Conservation (phyloP, 345 rosid genomes). For the Salix viminalis region DNA sequence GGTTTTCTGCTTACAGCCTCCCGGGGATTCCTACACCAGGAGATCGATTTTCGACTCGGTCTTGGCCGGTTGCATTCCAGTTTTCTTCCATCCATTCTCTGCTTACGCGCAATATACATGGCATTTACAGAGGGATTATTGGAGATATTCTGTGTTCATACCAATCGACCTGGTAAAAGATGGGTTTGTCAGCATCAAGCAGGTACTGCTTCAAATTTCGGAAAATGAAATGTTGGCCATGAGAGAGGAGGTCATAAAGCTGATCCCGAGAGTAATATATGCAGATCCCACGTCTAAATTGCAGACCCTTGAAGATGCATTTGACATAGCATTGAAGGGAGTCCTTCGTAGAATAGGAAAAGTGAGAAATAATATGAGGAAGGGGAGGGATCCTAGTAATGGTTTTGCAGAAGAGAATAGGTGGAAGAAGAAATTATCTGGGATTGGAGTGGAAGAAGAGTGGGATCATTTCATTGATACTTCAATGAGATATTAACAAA, state of each 20-base stretch:
- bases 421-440: conserved; percentile 1
- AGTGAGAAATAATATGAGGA: background rate
- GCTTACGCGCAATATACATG: conserved; percentile 20
- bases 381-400: conserved; percentile 4
- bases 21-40: conserved; percentile 17
- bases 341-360: conserved; percentile 12
- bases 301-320: conserved; percentile 16
- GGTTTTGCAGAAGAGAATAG: conserved; percentile 2
- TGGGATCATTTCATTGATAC: background rate
- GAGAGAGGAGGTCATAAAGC: conserved; percentile 15
- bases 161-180: conserved; percentile 6
- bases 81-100: conserved; percentile 22
- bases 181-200: background rate
- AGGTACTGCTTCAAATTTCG: background rate
- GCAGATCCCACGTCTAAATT: conserved; percentile 14
- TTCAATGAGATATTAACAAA: background rate
- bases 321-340: conserved; percentile 9
- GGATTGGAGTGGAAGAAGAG: background rate
- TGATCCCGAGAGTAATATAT: conserved; percentile 21
- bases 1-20: conserved; percentile 21
- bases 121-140: conserved; percentile 13
- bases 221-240: background rate
- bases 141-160: conserved; percentile 17
- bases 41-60: conserved; percentile 18
- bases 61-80: conserved; percentile 18